Conservation (phyloP, 768 basidiomycete genomes). For the Tephrocybe rancida region DNA sequence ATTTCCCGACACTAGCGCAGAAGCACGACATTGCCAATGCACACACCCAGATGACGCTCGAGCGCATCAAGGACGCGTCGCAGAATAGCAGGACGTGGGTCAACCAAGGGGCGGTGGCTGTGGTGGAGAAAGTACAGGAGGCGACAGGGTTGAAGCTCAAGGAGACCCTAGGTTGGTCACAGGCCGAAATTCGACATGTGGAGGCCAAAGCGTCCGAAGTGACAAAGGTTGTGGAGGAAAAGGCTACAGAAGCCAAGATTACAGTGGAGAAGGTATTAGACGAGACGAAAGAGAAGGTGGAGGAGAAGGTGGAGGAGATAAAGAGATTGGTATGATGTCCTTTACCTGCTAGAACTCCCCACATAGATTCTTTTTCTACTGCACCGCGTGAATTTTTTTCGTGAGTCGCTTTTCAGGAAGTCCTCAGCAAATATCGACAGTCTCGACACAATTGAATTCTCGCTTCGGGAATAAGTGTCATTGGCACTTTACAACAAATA, state of each 20-base stretch:
- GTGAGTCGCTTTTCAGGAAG: too few relatives aligned
- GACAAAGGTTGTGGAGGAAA: conserved; percentile 28
- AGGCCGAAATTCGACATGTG: conserved; percentile 15
- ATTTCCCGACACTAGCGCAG: conserved; percentile 69
- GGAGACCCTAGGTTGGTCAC: conserved; percentile 54
- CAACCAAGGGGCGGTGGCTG: conserved; percentile 43
- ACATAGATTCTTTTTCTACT: conserved; percentile 11
- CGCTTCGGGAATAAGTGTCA: too few relatives aligned
- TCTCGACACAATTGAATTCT: too few relatives aligned
- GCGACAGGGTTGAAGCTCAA: conserved; percentile 73
- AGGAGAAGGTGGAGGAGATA: conserved; percentile 12
- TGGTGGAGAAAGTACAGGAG: conserved; percentile 62
- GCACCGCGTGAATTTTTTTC: neutral
- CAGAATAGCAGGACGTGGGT: conserved; percentile 46
- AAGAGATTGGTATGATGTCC: conserved; percentile 16
- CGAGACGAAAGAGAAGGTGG: conserved; percentile 20
- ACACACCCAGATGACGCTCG: conserved; percentile 62
- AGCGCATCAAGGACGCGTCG: conserved; percentile 54
- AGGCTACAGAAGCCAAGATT: conserved; percentile 17
- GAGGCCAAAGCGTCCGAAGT: conserved; percentile 24
- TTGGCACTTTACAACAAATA: too few relatives aligned
- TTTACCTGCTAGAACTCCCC: neutral
- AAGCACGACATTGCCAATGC: conserved; percentile 67
- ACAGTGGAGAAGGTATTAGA: conserved; percentile 24
- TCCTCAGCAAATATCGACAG: too few relatives aligned